A percentile compares a stretch with the other conserved stretches of the same genome.
phyloP scores from a whole-genome alignment of 352 stramenopile species.

The Globisporangium barbulae region DNA sequence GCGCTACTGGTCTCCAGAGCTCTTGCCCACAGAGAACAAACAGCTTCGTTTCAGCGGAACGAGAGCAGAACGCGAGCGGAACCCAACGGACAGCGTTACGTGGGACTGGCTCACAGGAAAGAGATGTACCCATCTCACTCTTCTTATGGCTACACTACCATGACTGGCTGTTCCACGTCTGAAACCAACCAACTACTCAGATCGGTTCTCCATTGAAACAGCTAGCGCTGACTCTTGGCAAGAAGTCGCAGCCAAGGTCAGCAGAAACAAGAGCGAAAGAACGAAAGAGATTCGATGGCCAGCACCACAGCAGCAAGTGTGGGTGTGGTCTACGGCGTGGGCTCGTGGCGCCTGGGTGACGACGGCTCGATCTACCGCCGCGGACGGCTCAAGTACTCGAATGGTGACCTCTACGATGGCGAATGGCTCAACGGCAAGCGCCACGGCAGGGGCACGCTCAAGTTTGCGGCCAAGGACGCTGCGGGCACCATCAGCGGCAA shows the following conservation, averaged over 20 bases:
- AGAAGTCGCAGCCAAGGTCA: neutral
- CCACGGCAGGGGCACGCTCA: slow-evolving; percentile 56
- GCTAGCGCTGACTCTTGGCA: neutral
- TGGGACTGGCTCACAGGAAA: neutral
- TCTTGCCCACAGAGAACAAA: neutral
- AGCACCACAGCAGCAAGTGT: slow-evolving; percentile 6
- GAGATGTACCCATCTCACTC: neutral
- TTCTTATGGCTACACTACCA: neutral
- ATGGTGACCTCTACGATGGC: slow-evolving; percentile 78
- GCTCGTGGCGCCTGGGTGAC: slow-evolving; percentile 65
- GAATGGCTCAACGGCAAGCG: slow-evolving; percentile 85
- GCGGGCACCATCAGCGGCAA: neutral
- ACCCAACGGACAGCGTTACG: neutral
- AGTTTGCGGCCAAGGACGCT: slow-evolving; percentile 30
- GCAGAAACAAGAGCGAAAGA: neutral
- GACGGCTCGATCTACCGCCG: slow-evolving; percentile 73
- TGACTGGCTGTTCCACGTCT: neutral
- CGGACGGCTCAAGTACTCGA: slow-evolving; percentile 66
- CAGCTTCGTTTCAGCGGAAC: neutral
- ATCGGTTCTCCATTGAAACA: neutral
- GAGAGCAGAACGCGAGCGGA: neutral
- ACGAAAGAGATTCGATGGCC: neutral
- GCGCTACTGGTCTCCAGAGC: neutral
- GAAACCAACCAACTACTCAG: neutral
- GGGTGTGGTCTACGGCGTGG: slow-evolving; percentile 57